A percentile compares a stretch with the other conserved stretches of the same genome.
These are phyloP conservation scores for Venturia pyrina DNA, from an alignment of 2,329 filamentous ascomycete species.

Conservation along the genomic window DNA sequence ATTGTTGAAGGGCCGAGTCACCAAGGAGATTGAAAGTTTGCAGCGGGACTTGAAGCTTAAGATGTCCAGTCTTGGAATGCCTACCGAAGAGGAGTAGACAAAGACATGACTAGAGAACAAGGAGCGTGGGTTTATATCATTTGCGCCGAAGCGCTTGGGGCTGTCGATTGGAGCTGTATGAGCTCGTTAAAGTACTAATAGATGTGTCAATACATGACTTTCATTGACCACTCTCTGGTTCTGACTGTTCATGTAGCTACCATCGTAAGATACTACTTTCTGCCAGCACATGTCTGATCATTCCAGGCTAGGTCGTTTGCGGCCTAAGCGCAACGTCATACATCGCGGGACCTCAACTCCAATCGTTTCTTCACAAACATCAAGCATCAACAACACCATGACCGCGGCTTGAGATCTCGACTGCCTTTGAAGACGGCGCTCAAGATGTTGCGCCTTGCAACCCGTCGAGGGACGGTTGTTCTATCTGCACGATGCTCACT, in stretches of 20 bases:
- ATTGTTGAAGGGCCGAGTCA: constrained; percentile 40
- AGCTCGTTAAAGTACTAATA: background rate
- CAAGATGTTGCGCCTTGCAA: background rate
- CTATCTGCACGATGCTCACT: background rate
- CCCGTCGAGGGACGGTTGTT: background rate
- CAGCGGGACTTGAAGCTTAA: constrained; percentile 46
- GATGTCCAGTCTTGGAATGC: constrained; percentile 13
- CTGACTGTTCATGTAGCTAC: background rate
- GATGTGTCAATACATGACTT: background rate
- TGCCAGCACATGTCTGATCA: background rate
- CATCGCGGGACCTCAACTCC: background rate
- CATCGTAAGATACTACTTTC: background rate
- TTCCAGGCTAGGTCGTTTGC: background rate
- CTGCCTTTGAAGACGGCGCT: background rate
- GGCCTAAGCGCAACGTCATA: background rate
- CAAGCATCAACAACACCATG: background rate
- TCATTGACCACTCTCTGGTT: background rate
- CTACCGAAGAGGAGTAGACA: constrained; percentile 9
- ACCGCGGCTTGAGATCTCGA: background rate
- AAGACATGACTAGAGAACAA: background rate
- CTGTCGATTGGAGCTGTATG: background rate
- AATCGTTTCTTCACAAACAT: background rate
- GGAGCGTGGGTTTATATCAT: background rate
- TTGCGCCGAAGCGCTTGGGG: background rate
- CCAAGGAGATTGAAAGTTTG: constrained; percentile 39